These are phyloP conservation scores for Vicia villosa DNA, from an alignment of 306 rosid genomes.

Conservation along the genomic window DNA sequence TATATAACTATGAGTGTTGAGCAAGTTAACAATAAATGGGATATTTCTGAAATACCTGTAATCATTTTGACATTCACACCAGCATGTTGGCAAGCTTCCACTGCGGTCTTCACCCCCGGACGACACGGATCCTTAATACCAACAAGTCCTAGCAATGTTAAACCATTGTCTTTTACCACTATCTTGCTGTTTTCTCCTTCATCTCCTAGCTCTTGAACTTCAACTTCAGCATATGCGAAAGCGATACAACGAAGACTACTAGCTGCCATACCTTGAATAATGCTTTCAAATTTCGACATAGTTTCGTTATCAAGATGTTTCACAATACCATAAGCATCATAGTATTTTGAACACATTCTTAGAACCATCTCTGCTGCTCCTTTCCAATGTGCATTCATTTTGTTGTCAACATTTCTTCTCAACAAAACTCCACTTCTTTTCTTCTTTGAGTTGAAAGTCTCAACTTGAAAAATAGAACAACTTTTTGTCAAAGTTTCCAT, in stretches of 20 bases:
- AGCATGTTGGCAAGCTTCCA: constrained; percentile 39
- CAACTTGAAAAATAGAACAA: constrained; percentile 37
- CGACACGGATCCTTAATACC: constrained; percentile 49
- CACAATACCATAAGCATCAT: constrained; percentile 32
- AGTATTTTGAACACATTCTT: constrained; percentile 38
- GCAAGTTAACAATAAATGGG: too few relatives aligned
- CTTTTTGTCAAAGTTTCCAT: constrained; percentile 28
- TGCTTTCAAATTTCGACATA: constrained; percentile 19
- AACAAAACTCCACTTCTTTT: constrained; percentile 40
- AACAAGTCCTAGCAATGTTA: not conserved
- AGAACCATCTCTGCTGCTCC: constrained; percentile 50
- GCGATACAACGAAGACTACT: constrained; percentile 29
- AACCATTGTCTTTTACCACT: not conserved
- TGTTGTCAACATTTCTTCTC: constrained; percentile 33
- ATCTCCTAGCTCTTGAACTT: not conserved
- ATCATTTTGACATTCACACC: constrained; percentile 45
- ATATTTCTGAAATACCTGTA: too few relatives aligned
- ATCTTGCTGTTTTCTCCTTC: not conserved
- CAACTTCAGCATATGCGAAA: too few relatives aligned
- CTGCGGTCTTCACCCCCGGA: constrained; percentile 27
- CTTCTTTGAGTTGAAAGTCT: constrained; percentile 44
- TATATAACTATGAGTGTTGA: too few relatives aligned
- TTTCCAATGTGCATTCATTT: constrained; percentile 36
- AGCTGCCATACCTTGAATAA: constrained; percentile 45
- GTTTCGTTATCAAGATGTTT: constrained; percentile 32